phyloP scores from a whole-genome alignment of 73 alveolate genomes.

The Paramecium caudatum region DNA sequence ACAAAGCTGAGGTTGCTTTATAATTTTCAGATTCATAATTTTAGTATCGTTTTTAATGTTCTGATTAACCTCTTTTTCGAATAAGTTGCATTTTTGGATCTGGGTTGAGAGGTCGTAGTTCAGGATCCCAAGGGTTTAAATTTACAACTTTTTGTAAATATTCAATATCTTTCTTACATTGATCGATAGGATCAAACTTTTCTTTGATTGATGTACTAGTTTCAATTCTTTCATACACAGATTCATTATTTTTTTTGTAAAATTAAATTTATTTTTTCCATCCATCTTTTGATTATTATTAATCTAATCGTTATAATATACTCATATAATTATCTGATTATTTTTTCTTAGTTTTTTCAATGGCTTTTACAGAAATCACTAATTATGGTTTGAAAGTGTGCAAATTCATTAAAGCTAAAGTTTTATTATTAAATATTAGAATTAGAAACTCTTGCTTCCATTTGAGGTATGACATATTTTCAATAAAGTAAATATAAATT shows the following conservation, averaged over 20 bases:
- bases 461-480: constrained; percentile 20
- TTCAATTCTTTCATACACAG: neutral
- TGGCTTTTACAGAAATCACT: constrained; percentile 5
- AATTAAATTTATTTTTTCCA: constrained; percentile 28
- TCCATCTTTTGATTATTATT: constrained; percentile 20
- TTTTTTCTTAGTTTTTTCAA: constrained; percentile 27
- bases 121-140: constrained; percentile 35
- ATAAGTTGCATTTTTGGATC: constrained; percentile 35
- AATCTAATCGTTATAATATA: neutral
- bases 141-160: constrained; percentile 13
- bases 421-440: constrained; percentile 23
- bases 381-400: neutral
- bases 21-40: neutral
- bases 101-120: constrained; percentile 18
- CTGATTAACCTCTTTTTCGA: constrained; percentile 45
- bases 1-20: neutral
- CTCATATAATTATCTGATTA: constrained; percentile 6
- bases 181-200: neutral
- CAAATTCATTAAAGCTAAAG: neutral
- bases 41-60: constrained; percentile 7
- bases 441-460: constrained; percentile 2
- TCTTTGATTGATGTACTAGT: constrained; percentile 13
- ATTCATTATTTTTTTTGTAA: neutral
- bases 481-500: neutral
- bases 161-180: constrained; percentile 30